Base-by-base conservation (phyloP, 345 rosid genomes). In the Camelina neglecta region DNA sequence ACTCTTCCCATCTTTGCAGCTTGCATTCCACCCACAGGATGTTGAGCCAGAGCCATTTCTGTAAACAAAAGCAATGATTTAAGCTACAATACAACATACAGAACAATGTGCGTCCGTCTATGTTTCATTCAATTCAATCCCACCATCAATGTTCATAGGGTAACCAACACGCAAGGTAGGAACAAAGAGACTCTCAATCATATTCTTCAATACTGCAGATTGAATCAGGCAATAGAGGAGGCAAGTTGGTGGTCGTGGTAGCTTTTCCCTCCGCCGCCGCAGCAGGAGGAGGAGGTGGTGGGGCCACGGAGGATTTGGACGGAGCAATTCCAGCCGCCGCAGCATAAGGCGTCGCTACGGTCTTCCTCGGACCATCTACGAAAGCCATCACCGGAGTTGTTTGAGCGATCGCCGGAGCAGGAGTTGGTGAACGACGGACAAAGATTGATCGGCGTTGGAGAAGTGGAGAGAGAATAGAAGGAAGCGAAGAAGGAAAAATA, bases 131-230 rank as follows among this genome's bases (percentile, higher is more conserved):
- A 1, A 3, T 39, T 56, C 39, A 68, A 33, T 18, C 18, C 9
- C 58, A 92, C 97, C 97, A 83, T 92, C 90, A 0, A 95, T 89
- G 1, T 75, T 71, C 58, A 90, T 82, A 1, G 97, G 96, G 77
- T 92, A 94, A 50, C 97, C 96, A 62, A 94, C 98, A 56, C 98
- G 89, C 64, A 94, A 94, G 26, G 93, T 85, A 4, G 97, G 96
- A 44, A 94, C 97, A 0, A 87, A 83, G 80, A 92, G 97, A 77
- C 97, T 89, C 68, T 86, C 89, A 65, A 88, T 26, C 97, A 95
- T 92, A 78, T 92, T 92, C 78, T 89, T 95, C 0, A 96, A 89
- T 3, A 92, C 96, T 0, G 93, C 96, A 23, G 87, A 64, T 76
- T 95, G 97, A 84, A 35, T 86, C 97, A 2, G 93, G 97, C 42